A percentile compares a stretch with the other conserved stretches of the same genome.
These are phyloP conservation scores for Rhodotorula babjevae DNA, from an alignment of 768 basidiomycete species.

Conservation along the genomic window DNA sequence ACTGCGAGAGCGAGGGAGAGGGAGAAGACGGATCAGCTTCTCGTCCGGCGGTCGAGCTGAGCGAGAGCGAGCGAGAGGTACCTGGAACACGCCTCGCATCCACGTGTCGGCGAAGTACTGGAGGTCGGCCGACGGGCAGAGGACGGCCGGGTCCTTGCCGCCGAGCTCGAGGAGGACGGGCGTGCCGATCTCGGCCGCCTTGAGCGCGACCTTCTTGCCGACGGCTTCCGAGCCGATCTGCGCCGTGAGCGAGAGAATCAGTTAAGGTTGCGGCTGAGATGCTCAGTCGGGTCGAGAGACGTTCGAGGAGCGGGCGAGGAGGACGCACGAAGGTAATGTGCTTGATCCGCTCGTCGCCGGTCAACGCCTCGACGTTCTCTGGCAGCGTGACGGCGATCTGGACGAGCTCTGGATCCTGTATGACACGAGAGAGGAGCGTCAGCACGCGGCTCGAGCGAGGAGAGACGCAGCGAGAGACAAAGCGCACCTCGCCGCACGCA, in stretches of 20 bases:
- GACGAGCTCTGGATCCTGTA: slow-evolving; percentile 30
- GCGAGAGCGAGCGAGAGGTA: slow-evolving; percentile 30
- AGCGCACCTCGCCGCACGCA: slow-evolving; percentile 55
- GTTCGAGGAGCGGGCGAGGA: too few species aligned
- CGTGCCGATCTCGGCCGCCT: slow-evolving; percentile 78
- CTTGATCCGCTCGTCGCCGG: slow-evolving; percentile 68
- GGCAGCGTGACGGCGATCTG: slow-evolving; percentile 83
- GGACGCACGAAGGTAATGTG: slow-evolving; percentile 95
- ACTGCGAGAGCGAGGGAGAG: slow-evolving; percentile 51
- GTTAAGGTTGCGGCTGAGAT: too few species aligned
- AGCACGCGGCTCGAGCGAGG: too few species aligned
- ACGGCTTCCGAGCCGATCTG: slow-evolving; percentile 43
- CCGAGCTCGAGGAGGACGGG: slow-evolving; percentile 92
- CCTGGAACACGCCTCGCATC: slow-evolving; percentile 89
- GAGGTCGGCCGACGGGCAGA: slow-evolving; percentile 79
- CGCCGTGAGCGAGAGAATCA: too few species aligned
- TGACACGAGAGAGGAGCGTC: too few species aligned
- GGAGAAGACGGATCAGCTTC: neutral
- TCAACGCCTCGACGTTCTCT: slow-evolving; percentile 75
- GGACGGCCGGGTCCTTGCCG: slow-evolving; percentile 69
- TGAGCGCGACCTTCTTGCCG: slow-evolving; percentile 63
- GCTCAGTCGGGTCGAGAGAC: too few species aligned
- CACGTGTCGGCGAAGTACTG: slow-evolving; percentile 71
- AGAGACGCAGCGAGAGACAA: neutral
- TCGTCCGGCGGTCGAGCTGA: neutral